phyloP scores from a whole-genome alignment of 495 filamentous ascomycete genomes.

The Penicillium roqueforti region DNA sequence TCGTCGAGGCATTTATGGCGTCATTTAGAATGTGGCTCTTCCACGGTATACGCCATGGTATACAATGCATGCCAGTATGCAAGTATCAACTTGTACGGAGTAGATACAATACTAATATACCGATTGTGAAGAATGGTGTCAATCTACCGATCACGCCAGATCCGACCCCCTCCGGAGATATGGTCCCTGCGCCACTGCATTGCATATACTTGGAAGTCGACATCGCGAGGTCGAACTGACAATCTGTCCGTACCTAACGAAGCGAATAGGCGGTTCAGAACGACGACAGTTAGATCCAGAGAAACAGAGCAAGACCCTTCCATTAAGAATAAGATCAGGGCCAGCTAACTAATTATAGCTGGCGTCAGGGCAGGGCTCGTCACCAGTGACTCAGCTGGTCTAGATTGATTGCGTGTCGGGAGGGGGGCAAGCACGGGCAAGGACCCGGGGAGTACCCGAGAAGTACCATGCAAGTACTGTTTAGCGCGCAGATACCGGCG shows the following conservation, averaged over 20 bases:
- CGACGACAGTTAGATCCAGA: neutral
- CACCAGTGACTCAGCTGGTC: constrained; percentile 12
- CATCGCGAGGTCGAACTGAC: neutral
- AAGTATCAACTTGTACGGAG: neutral
- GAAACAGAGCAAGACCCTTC: neutral
- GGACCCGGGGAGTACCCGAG: neutral
- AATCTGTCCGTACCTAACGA: neutral
- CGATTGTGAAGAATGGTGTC: too few relatives aligned
- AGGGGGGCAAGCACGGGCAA: too few relatives aligned
- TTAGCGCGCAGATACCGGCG: neutral
- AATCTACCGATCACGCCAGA: constrained; percentile 11
- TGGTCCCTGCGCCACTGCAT: constrained; percentile 12
- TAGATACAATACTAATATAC: too few relatives aligned
- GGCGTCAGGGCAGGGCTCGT: neutral
- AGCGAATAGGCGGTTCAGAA: neutral
- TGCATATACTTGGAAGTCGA: constrained; percentile 12
- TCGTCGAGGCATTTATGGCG: constrained; percentile 7
- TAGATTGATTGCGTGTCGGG: constrained; percentile 8
- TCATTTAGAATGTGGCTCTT: neutral
- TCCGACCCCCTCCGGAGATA: constrained; percentile 22
- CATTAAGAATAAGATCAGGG: too few relatives aligned
- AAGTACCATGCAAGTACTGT: neutral
- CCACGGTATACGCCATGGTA: neutral
- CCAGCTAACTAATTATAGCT: neutral
- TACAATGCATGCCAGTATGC: neutral